These are phyloP conservation scores for Venturia effusa DNA, from an alignment of 2,329 filamentous ascomycete genomes.

Conservation along the genomic window DNA sequence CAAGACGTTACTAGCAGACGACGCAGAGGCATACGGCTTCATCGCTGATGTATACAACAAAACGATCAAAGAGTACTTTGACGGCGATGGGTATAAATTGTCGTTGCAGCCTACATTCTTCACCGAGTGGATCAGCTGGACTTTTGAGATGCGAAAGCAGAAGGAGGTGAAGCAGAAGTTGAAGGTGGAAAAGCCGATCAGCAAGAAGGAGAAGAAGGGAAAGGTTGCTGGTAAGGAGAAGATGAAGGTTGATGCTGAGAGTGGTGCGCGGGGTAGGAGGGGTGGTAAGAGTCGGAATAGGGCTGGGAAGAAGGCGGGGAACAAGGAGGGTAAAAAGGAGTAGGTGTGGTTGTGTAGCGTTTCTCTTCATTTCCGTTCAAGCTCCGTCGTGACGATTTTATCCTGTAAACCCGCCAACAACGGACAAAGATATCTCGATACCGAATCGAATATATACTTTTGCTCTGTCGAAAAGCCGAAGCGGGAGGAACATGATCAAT, in stretches of 20 bases:
- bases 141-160: slow-evolving; percentile 17
- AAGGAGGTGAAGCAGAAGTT: not conserved
- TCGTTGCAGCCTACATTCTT: slow-evolving; percentile 33
- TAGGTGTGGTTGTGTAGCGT: not conserved
- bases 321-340: not conserved
- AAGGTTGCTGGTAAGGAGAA: not conserved
- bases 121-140: slow-evolving; percentile 37
- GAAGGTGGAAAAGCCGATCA: not conserved
- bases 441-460: too few species aligned
- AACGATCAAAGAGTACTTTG: slow-evolving; percentile 33
- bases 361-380: not conserved
- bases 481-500: too few species aligned
- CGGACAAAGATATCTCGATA: too few species aligned
- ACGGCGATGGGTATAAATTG: slow-evolving; percentile 24
- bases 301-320: not conserved
- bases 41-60: slow-evolving; percentile 31
- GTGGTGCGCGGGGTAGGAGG: not conserved
- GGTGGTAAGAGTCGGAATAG: not conserved
- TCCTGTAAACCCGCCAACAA: too few species aligned
- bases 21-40: slow-evolving; percentile 26
- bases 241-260: not conserved
- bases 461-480: too few species aligned
- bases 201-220: not conserved
- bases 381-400: not conserved
- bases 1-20: slow-evolving; percentile 46